A percentile compares a stretch with the other conserved stretches of the same genome.
phyloP scores from a whole-genome alignment of 1,139 yeast species.

The Sugiyamaella neomexicana region DNA sequence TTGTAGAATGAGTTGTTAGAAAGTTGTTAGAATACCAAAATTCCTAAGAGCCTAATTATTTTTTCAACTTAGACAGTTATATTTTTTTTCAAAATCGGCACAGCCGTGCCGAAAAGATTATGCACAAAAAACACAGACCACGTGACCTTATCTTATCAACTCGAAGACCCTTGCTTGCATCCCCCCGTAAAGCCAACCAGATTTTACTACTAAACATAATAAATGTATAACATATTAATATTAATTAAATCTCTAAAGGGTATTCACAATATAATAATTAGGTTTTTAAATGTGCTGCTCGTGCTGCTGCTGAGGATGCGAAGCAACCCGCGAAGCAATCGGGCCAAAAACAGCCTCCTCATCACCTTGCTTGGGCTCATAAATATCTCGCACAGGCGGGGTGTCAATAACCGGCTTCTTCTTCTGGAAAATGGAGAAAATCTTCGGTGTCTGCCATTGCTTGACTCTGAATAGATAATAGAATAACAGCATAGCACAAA shows the following conservation, averaged over 20 bases:
- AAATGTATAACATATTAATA: too few relatives aligned
- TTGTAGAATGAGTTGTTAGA: too few relatives aligned
- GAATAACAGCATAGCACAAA: slow-evolving; percentile 47
- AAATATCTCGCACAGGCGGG: slow-evolving; percentile 23
- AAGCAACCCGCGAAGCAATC: neutral
- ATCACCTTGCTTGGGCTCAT: slow-evolving; percentile 26
- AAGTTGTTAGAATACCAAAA: too few relatives aligned
- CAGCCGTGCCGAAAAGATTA: slow-evolving; percentile 7
- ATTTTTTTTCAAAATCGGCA: neutral
- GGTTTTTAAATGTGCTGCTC: too few relatives aligned
- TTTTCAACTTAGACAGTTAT: neutral
- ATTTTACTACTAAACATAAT: too few relatives aligned
- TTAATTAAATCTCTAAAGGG: neutral
- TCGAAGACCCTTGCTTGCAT: too few relatives aligned
- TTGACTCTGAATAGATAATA: slow-evolving; percentile 46
- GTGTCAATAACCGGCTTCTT: slow-evolving; percentile 16
- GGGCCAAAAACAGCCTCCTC: slow-evolving; percentile 21
- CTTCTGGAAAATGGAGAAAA: slow-evolving; percentile 14
- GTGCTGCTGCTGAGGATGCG: neutral
- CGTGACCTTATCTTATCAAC: neutral
- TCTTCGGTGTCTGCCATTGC: slow-evolving; percentile 27
- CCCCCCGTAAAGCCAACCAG: too few relatives aligned
- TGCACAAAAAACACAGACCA: neutral
- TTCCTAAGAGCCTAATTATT: neutral
- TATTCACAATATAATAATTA: neutral